Percentiles rank a stretch among this genome's conserved stretches.
These are phyloP conservation scores for Trichoderma cornu-damae DNA, from an alignment of 2,329 filamentous ascomycete genomes.

Conservation along the genomic window DNA sequence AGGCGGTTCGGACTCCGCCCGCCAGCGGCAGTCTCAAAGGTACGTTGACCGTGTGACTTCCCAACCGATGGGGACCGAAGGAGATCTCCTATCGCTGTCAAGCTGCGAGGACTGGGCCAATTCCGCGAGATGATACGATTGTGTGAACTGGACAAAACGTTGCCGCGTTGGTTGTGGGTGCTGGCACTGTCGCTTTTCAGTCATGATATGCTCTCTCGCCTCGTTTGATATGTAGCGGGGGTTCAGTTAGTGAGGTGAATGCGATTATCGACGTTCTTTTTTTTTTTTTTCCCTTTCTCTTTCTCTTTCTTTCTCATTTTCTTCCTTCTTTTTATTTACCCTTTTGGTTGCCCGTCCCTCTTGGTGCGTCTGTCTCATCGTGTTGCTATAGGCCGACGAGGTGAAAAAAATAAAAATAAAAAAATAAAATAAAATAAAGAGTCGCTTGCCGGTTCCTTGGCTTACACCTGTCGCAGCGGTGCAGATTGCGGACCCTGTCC, in stretches of 20 bases:
- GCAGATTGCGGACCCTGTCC: constrained; percentile 52
- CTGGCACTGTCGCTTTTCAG: background rate
- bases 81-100: background rate
- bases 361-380: background rate
- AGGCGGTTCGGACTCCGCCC: constrained; percentile 35
- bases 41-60: constrained; percentile 28
- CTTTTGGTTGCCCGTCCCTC: background rate
- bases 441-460: background rate
- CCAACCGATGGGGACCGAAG: background rate
- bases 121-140: background rate
- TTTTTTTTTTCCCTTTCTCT: no score
- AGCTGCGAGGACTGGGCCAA: background rate
- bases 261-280: background rate
- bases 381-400: constrained; percentile 3
- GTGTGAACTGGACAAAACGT: background rate
- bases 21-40: constrained; percentile 41
- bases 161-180: background rate
- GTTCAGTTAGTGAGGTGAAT: constrained; percentile 1
- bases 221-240: constrained; percentile 5
- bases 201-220: background rate
- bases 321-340: no score
- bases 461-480: constrained; percentile 39
- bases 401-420: background rate
- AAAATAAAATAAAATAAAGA: background rate
- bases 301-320: no score